A percentile compares a stretch with the other conserved stretches of the same genome.
Evolutionary conservation across 2,329 filamentous ascomycete genomes (phyloP).

Genomic region (Chalaropsis ovoidea): DNA sequence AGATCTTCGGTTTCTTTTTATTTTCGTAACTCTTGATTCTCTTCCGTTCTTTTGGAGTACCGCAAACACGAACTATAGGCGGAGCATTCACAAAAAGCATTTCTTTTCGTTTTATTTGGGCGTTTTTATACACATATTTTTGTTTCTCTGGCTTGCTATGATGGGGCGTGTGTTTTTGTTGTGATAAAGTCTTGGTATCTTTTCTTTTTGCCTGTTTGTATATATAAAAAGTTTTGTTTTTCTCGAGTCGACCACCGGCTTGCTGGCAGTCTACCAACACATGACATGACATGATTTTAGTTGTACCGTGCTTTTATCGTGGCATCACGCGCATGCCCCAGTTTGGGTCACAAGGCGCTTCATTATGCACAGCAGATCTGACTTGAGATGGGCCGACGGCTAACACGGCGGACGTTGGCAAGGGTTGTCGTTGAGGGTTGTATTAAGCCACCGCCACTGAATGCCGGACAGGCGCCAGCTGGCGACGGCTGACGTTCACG

Average conservation of each 20-base stretch:
- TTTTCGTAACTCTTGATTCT: neutral
- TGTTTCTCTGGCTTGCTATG: neutral
- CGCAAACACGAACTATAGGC: no score
- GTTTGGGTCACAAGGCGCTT: neutral
- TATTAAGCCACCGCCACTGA: neutral
- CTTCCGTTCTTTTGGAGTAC: neutral
- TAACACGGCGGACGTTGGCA: no score
- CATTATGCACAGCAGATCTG: neutral
- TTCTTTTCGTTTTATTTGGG: neutral
- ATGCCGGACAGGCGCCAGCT: neutral
- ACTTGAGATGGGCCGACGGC: neutral
- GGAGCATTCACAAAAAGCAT: neutral
- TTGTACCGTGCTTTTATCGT: constrained; percentile 1
- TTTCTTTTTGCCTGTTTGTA: neutral
- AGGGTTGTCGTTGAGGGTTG: no score
- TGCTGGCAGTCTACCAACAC: no score
- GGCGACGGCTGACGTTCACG: neutral
- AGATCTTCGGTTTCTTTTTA: neutral
- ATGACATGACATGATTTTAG: neutral
- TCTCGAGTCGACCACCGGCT: no score
- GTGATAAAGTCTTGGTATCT: neutral
- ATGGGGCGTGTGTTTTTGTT: neutral
- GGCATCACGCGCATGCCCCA: neutral
- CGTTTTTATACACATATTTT: neutral
- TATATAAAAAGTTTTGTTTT: neutral